Base-by-base conservation (phyloP, 2,329 filamentous ascomycete genomes). In the Paecilomyces formosus region DNA sequence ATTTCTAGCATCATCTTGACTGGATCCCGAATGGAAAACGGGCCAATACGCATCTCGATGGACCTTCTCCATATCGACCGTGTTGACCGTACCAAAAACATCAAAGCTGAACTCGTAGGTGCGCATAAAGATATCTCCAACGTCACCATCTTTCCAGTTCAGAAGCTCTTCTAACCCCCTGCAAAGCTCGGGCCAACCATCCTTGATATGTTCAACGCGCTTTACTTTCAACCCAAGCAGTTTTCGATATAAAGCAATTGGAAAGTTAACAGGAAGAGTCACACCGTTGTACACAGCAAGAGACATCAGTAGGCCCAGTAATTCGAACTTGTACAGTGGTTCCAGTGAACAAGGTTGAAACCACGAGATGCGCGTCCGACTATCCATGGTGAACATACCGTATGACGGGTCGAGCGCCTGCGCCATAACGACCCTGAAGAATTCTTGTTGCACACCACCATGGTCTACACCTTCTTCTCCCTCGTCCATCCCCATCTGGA, bases 381-480 rank as follows among this genome's bases (percentile, higher is more conserved):
- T 75, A 65, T 97, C 92, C 31, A 90, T 82, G 0, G 86, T 88
- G 70, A 97, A 97, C 78, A 77, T 78, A 74, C 85, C 92, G 67
- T 89, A 90, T 51, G 86, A 82, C 3, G 90, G 88, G 65, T 90
- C 82, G 53, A 97, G 81, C 3, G 89, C 89, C 68, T 96, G 88
- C 0, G 85, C 85, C 65, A 97, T 86, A 18, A 90, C 86, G 28
- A 97, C 76, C 15, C 91, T 86, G 76, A 99, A 97, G 71, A 96
- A 97, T 63, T 99, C 94, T 70, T 96, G 92, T 66, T 97, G 93
- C 1, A 99, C 92, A 62, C 94, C 94, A 51, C 94, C 94, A 54
- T 93, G 91, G 72, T 99, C 94, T 33, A 95, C 85, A 0, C 94
- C 94, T 70, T 95, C 87, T 72, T 97, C 94, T 30, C 91, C 90